Percentiles rank a stretch among this genome's conserved stretches.
These are phyloP conservation scores for Pyrenophora seminiperda DNA, from an alignment of 2,329 filamentous ascomycete genomes.

Conservation along the genomic window DNA sequence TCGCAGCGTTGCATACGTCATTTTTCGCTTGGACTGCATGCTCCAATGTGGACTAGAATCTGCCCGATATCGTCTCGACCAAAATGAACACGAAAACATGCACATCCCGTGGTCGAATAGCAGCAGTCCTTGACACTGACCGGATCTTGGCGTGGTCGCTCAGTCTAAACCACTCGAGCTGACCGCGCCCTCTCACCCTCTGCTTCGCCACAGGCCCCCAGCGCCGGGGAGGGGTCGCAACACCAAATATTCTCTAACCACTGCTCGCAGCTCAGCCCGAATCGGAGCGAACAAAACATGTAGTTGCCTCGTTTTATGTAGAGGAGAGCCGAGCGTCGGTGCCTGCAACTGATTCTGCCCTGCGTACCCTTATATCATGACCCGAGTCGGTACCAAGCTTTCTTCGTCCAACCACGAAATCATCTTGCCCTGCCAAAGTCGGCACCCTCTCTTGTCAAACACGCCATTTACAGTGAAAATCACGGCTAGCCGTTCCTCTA, in stretches of 20 bases:
- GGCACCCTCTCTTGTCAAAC: too few species aligned
- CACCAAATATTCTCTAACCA: not conserved
- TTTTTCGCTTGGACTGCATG: not conserved
- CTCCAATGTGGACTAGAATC: not conserved
- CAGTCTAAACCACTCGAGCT: not conserved
- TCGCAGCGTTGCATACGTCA: conserved; percentile 4
- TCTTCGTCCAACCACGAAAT: too few species aligned
- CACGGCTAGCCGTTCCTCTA: too few species aligned
- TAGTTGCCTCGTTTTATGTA: not conserved
- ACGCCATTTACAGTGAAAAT: too few species aligned
- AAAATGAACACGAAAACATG: not conserved
- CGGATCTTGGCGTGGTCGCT: conserved; percentile 19
- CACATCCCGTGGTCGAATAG: not conserved
- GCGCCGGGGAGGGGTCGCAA: conserved; percentile 3
- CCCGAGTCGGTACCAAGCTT: too few species aligned
- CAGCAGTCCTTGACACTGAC: conserved; percentile 7
- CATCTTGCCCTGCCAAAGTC: too few species aligned
- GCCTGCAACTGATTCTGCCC: too few species aligned
- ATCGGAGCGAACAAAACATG: not conserved
- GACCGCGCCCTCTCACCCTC: conserved; percentile 5
- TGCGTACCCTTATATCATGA: too few species aligned
- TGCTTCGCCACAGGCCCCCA: not conserved
- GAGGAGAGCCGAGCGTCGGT: not conserved
- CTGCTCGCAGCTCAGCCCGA: not conserved
- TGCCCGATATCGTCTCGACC: not conserved